Conservation (phyloP, 2,329 filamentous ascomycete species). For the Gliomastix tumulicola region DNA sequence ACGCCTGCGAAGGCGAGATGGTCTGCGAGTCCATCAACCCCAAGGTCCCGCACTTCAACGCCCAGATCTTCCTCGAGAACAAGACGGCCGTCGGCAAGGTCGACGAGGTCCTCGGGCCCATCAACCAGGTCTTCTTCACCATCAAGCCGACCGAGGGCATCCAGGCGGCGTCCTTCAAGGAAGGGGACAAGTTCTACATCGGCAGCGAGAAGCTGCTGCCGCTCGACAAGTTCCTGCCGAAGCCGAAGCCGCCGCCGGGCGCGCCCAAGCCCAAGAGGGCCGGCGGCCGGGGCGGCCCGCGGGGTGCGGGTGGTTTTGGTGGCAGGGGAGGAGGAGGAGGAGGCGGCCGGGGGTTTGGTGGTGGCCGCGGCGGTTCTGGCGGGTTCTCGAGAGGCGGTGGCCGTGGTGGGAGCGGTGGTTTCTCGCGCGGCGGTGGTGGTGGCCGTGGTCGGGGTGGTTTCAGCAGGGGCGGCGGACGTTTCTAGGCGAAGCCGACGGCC, state of each 20-base stretch:
- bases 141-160: constrained; percentile 97
- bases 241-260: constrained; percentile 70
- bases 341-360: constrained; percentile 9
- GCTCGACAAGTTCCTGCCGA: constrained; percentile 92
- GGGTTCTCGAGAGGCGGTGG: constrained; percentile 9
- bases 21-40: constrained; percentile 92
- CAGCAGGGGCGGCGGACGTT: constrained; percentile 20
- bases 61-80: constrained; percentile 97
- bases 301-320: constrained; percentile 8
- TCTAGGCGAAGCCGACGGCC: too few species aligned
- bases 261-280: constrained; percentile 58
- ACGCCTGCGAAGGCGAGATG: constrained; percentile 96
- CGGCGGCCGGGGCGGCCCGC: constrained; percentile 32
- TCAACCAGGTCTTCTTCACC: constrained; percentile 98
- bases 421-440: constrained; percentile 10
- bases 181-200: constrained; percentile 96
- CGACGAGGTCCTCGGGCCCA: constrained; percentile 93
- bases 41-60: constrained; percentile 98
- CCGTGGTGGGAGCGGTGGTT: constrained; percentile 8
- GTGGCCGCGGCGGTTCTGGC: constrained; percentile 11
- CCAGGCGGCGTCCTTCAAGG: constrained; percentile 88
- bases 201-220: constrained; percentile 90
- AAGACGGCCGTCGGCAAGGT: constrained; percentile 96
- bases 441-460: constrained; percentile 19
- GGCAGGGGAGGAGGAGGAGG: constrained; percentile 9